These are phyloP conservation scores for Populus tomentosa DNA, from an alignment of 441 rosid genomes.

Conservation along the genomic window DNA sequence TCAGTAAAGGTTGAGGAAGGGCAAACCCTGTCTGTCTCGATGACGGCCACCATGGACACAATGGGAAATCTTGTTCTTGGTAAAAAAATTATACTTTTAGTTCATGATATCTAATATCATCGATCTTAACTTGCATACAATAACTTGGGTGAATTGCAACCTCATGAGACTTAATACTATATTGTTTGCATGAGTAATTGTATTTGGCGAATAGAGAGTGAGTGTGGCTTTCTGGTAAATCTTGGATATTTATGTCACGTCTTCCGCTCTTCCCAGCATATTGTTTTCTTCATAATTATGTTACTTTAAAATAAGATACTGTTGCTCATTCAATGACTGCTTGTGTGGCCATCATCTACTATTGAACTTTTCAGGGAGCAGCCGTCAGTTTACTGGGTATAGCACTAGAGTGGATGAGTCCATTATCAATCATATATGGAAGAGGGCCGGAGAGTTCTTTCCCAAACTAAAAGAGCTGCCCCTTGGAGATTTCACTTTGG, in stretches of 20 bases:
- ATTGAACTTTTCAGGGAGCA: constrained; percentile 53
- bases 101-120: no score
- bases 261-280: not conserved
- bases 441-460: constrained; percentile 67
- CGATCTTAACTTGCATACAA: no score
- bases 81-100: constrained; percentile 19
- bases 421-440: constrained; percentile 60
- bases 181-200: not conserved
- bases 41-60: constrained; percentile 76
- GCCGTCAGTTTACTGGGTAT: constrained; percentile 83
- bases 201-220: not conserved
- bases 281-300: not conserved
- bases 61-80: constrained; percentile 80
- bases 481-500: constrained; percentile 37
- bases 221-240: not conserved
- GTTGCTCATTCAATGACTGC: not conserved
- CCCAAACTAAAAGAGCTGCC: constrained; percentile 56
- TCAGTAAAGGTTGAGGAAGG: constrained; percentile 36
- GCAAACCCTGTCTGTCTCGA: constrained; percentile 59
- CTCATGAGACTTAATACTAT: not conserved
- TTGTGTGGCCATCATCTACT: constrained; percentile 7
- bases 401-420: constrained; percentile 58
- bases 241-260: not conserved
- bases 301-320: constrained; percentile 1
- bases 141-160: not conserved